Evolutionary conservation across 495 filamentous ascomycete species (phyloP).

Genomic region (Penicillium tannophilum): DNA sequence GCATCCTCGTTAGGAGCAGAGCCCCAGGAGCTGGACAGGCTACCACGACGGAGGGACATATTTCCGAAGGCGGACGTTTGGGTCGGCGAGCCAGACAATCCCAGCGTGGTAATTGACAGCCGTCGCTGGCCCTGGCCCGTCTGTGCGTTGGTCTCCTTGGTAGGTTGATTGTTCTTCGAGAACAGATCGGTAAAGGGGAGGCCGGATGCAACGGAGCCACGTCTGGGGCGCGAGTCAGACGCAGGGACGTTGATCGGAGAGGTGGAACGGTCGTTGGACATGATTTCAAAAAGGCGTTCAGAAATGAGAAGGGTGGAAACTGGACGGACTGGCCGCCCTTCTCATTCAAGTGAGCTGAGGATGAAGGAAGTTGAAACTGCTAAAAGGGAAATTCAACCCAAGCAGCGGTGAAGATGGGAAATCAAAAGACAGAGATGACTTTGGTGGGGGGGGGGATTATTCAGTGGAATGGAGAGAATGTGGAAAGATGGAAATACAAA

Average conservation of each 20-base stretch:
- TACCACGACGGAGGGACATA: conserved; percentile 64
- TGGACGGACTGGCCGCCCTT: conserved; percentile 38
- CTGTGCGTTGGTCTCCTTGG: conserved; percentile 55
- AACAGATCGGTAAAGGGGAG: conserved; percentile 51
- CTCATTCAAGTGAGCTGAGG: conserved; percentile 17
- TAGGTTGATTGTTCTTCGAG: conserved; percentile 30
- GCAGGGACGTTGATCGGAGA: conserved; percentile 50
- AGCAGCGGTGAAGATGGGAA: conserved; percentile 1
- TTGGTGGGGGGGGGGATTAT: background rate
- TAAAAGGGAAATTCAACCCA: conserved; percentile 3
- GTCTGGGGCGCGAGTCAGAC: conserved; percentile 43
- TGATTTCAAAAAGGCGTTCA: conserved; percentile 25
- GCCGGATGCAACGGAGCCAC: conserved; percentile 51
- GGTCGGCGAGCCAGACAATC: conserved; percentile 77
- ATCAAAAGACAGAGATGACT: background rate
- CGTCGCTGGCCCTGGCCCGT: conserved; percentile 76
- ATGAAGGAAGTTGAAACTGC: conserved; percentile 5
- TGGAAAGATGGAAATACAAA: background rate
- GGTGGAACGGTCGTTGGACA: conserved; percentile 53
- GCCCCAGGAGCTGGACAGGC: conserved; percentile 70
- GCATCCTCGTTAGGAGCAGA: conserved; percentile 85
- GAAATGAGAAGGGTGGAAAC: conserved; percentile 16
- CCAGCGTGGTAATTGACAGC: conserved; percentile 83
- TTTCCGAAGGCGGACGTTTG: conserved; percentile 55
- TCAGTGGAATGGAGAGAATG: conserved; percentile 5